phyloP scores from a whole-genome alignment of 352 stramenopile genomes.

The Peronospora tabacina region DNA sequence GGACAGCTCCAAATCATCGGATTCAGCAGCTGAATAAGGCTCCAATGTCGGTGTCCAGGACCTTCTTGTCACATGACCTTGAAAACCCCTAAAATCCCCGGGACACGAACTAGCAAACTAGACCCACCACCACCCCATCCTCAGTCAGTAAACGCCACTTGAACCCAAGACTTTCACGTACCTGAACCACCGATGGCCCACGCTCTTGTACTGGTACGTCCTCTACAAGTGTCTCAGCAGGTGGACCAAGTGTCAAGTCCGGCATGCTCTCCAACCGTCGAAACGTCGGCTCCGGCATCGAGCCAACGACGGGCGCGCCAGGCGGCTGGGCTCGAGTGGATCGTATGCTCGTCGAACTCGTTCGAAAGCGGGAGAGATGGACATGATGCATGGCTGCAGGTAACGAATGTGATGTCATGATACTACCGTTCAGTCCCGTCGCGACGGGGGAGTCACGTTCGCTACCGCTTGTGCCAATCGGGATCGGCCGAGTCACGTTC shows the following conservation, averaged over 20 bases:
- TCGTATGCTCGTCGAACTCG: constrained; percentile 19
- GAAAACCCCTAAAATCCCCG: constrained; percentile 52
- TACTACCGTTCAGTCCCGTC: constrained; percentile 11
- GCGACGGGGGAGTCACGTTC: constrained; percentile 37
- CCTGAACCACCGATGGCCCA: constrained; percentile 45
- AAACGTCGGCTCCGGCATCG: constrained; percentile 55
- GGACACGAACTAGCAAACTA: constrained; percentile 68
- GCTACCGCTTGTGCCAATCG: constrained; percentile 37
- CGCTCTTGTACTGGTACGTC: constrained; percentile 18
- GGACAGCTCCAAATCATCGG: constrained; percentile 64
- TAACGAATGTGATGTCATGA: constrained; percentile 52
- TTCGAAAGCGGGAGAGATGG: constrained; percentile 31
- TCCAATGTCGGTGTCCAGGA: constrained; percentile 37
- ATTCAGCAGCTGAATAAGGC: constrained; percentile 15
- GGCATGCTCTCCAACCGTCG: constrained; percentile 47
- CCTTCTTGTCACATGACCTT: constrained; percentile 27
- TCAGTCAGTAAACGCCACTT: no score
- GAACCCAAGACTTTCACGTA: constrained; percentile 7
- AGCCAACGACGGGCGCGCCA: constrained; percentile 47
- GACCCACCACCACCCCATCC: no score
- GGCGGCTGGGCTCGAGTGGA: constrained; percentile 35
- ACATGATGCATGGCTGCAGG: constrained; percentile 45
- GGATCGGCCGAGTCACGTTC: constrained; percentile 45
- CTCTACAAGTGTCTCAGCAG: constrained; percentile 24
- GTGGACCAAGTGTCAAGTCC: constrained; percentile 48